phyloP scores from a whole-genome alignment of 352 stramenopile genomes.

The Poterioochromonas sp. region DNA sequence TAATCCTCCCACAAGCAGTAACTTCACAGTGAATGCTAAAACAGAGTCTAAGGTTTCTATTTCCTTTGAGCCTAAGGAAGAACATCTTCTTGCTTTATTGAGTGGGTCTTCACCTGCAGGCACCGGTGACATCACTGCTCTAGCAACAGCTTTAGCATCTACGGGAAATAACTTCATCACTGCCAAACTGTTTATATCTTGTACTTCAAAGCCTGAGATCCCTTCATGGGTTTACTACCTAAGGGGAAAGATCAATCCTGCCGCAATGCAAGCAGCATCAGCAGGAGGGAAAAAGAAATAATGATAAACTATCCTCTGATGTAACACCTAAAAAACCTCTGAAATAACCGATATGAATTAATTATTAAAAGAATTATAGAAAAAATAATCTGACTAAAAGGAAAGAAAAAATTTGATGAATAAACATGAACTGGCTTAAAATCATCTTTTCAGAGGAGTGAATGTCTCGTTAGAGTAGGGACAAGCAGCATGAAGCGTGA shows the following conservation, averaged over 20 bases:
- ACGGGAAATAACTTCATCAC: conserved; percentile 44
- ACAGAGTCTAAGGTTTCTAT: conserved; percentile 53
- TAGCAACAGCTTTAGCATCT: background rate
- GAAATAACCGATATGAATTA: no score
- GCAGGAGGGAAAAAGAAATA: conserved; percentile 27
- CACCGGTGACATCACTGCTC: background rate
- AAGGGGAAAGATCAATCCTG: conserved; percentile 42
- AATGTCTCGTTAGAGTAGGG: no score
- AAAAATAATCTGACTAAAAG: no score
- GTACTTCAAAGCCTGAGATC: conserved; percentile 55
- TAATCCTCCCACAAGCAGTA: conserved; percentile 41
- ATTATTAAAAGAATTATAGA: no score
- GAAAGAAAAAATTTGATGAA: no score
- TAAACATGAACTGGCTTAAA: no score
- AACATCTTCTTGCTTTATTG: background rate
- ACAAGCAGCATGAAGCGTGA: no score
- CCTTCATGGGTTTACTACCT: conserved; percentile 76
- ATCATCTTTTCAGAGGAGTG: no score
- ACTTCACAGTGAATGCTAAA: conserved; percentile 56
- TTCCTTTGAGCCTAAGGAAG: conserved; percentile 54
- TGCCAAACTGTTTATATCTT: conserved; percentile 68
- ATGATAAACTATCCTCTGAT: no score
- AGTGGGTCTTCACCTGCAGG: no score
- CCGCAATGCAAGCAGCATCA: background rate
- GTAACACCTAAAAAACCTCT: no score